Evolutionary conservation across 2,329 filamentous ascomycete species (phyloP), one percentile per base, ranked within the genome.

Genomic region (Neopestalotiopsis rosae): DNA sequence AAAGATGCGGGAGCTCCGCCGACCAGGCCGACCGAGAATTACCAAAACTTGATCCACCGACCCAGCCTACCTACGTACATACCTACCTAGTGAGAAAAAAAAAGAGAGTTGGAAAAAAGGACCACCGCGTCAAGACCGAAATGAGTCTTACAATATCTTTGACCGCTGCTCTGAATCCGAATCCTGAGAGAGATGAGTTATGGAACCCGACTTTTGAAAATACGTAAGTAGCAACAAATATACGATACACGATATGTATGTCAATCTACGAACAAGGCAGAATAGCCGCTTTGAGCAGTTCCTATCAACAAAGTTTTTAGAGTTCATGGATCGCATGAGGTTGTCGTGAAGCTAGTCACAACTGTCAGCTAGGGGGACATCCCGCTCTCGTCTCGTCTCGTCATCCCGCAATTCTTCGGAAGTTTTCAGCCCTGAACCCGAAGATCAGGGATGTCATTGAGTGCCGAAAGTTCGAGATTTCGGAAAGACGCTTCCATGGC

Each of bases 371-470:
- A 52, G 45, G 45, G 24, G 45, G 34, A 52, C 45, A 52, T 24
- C 14, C 45, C 45, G 24, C 24, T 28, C 24, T 28, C 24, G 24
- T 28, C 24, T 28, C 24, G 17, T 17, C 45, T 52, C 45, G 45
- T 52, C 45, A 52, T n/a, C 17, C 45, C 45, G 45, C 45, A 13
- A 49, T 49, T 49, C 20, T 20, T 52, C 45, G 45, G 45, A 52
- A 52, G 17, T 52, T 52, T 52, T 52, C 45, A 52, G 45, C 45
- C 45, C 45, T 52, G 45, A 52, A n/a, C 45, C 45, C 45, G 45
- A 52, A 52, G 45, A n/a, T 24, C 45, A 52, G 45, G 45, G 45
- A 20, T 52, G 45, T 52, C 20, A 6, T n/a, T 28, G 45, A 52
- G 45, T 52, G 45, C 45, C 45, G 45, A 52, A 52, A 52, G 20